These are phyloP conservation scores for Tulasnella sp. DNA, from an alignment of 768 basidiomycete genomes.

Conservation along the genomic window DNA sequence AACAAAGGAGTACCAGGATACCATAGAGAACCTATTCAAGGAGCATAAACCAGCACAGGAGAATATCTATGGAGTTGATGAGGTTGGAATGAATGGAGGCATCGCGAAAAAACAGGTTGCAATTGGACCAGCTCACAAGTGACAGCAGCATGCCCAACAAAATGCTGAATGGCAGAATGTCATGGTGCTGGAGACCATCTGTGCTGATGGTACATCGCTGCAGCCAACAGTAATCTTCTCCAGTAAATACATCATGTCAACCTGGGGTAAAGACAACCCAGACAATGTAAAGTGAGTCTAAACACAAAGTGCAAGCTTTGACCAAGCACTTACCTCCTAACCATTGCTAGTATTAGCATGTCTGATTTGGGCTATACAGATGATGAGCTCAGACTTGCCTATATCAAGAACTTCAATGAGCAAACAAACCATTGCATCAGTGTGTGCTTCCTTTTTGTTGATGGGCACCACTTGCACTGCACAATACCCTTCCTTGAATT, in stretches of 20 bases:
- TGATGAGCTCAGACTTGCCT: slow-evolving; percentile 30
- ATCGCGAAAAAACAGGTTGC: not conserved
- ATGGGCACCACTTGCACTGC: slow-evolving; percentile 40
- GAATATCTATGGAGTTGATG: slow-evolving; percentile 13
- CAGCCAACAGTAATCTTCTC: slow-evolving; percentile 14
- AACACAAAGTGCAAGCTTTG: no score
- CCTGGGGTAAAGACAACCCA: slow-evolving; percentile 13
- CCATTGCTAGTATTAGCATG: slow-evolving; percentile 26
- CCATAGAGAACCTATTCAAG: not conserved
- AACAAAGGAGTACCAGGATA: not conserved
- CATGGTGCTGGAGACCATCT: slow-evolving; percentile 12
- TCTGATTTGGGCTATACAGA: slow-evolving; percentile 33
- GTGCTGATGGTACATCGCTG: not conserved
- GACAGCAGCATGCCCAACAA: not conserved
- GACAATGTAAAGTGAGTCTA: not conserved
- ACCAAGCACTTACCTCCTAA: not conserved
- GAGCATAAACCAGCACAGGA: not conserved
- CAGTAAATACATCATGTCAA: not conserved
- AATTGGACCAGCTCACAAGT: slow-evolving; percentile 14
- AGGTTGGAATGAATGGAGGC: slow-evolving; percentile 10
- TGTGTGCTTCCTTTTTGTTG: slow-evolving; percentile 31
- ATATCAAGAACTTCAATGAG: slow-evolving; percentile 34
- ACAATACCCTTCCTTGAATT: slow-evolving; percentile 32
- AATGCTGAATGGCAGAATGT: slow-evolving; percentile 9
- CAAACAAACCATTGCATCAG: slow-evolving; percentile 26